Evolutionary conservation across 1,139 yeast species (phyloP), one percentile per base, ranked within the genome.

Genomic region (Taphrina betulina): DNA sequence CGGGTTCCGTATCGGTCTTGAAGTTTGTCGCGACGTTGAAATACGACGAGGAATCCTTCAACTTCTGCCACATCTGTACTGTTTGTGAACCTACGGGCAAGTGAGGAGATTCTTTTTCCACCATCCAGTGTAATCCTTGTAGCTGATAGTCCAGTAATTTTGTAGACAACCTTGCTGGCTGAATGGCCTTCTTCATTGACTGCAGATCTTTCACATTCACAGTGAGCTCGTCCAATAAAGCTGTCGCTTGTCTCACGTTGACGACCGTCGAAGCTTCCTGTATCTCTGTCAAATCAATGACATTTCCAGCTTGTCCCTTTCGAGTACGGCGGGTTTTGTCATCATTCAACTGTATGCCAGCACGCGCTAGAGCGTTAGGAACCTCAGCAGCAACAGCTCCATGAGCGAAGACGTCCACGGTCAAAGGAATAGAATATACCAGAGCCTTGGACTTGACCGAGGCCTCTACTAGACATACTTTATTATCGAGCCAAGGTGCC

Each of bases 61-160:
- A 92, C 67, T 84, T 88, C 12, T 26, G 26, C 62, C 62, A 60
- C 42, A 58, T 58, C 38, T 60, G 62, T 10, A 31, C 46, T 10
- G 36, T 14, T 7, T 22, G 24, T 8, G 29, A 24, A 2, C 41
- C 41, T 3, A 43, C 44, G n/a, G 58, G 48, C 14, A 60, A 33
- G 16, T 29, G 34, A 7, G 62, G 62, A 45, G 59, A 60, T 37
- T 60, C 62, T 33, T 90, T 73, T 0, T 95, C 83, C 7, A 82
- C 77, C 52, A 90, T 71, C 96, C 96, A 90, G 62, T 85, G 88
- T 58, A 90, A 76, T 0, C 96, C 97, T 59, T 85, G 89, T 33
- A 86, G 67, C 68, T 90, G 97, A 66, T 90, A 89, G 29, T 81
- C 83, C 65, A 88, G 87, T 73, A 90, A 72, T 0, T 65, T 66